A percentile compares a stretch with the other conserved stretches of the same genome.
These are phyloP conservation scores for Cyberlindnera misumaiensis DNA, from an alignment of 805 yeast genomes.

Conservation along the genomic window DNA sequence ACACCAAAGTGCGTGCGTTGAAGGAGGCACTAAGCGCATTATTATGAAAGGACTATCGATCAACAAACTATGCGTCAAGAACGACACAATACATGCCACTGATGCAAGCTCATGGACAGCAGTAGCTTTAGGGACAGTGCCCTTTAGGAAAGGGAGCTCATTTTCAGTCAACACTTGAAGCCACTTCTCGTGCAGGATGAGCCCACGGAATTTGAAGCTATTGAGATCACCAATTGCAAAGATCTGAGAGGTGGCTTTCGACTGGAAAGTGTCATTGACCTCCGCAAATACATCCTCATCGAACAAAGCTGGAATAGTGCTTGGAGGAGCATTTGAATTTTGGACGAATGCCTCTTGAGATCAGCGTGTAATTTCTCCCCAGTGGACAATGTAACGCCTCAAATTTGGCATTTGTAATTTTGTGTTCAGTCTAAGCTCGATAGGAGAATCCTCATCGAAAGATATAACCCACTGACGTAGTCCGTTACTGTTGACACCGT, in stretches of 20 bases:
- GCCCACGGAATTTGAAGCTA: slow-evolving; percentile 20
- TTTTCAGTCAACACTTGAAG: slow-evolving; percentile 14
- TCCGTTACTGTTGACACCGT: slow-evolving; percentile 9
- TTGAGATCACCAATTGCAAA: slow-evolving; percentile 31
- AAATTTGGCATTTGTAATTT: slow-evolving; percentile 7
- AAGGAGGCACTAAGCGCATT: slow-evolving; percentile 14
- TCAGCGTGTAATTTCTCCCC: slow-evolving; percentile 15
- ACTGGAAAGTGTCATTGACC: slow-evolving; percentile 20
- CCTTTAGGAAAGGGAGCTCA: not conserved
- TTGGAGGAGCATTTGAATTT: slow-evolving; percentile 19
- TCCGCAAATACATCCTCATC: slow-evolving; percentile 15
- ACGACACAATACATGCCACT: no score
- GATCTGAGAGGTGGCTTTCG: slow-evolving; percentile 14
- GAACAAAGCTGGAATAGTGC: slow-evolving; percentile 7
- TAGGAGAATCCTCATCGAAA: slow-evolving; percentile 10
- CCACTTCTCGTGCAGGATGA: slow-evolving; percentile 12
- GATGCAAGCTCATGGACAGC: no score
- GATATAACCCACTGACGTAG: slow-evolving; percentile 15
- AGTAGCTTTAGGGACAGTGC: no score
- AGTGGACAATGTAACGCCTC: slow-evolving; percentile 3
- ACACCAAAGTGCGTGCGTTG: slow-evolving; percentile 10
- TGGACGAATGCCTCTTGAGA: slow-evolving; percentile 17
- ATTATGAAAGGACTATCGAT: not conserved
- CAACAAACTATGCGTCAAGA: not conserved
- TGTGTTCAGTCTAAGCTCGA: slow-evolving; percentile 13